Conservation (phyloP, 139 green algal species). For the Micromonas commoda region DNA sequence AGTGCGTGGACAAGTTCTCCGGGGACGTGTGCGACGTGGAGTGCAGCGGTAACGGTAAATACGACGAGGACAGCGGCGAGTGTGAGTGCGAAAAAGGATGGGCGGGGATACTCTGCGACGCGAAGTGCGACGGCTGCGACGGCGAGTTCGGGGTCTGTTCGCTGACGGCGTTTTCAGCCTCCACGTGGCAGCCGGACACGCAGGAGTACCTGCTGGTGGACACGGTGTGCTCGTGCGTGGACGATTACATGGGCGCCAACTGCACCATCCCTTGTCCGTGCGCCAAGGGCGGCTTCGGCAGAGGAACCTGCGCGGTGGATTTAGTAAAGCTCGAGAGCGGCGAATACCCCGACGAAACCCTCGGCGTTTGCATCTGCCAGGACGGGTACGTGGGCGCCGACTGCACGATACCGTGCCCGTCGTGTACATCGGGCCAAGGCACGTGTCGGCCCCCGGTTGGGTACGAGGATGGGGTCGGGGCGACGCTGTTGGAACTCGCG, state of each 20-base stretch:
- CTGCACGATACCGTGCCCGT: constrained; percentile 6
- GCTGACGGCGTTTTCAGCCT: not conserved
- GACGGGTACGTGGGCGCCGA: constrained; percentile 2
- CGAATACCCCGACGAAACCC: not conserved
- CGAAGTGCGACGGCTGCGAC: not conserved
- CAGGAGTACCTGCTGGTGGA: not conserved
- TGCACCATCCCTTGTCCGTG: not conserved
- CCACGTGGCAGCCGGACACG: not conserved
- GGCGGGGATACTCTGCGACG: not conserved
- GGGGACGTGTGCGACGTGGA: not conserved
- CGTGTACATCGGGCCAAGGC: not conserved
- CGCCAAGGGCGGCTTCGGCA: not conserved
- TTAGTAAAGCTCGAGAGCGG: not conserved
- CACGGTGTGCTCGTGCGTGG: not conserved
- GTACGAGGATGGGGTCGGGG: not conserved
- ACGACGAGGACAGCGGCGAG: not conserved
- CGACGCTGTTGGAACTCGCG: not conserved
- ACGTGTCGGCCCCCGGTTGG: not conserved
- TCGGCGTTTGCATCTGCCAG: constrained; percentile 13
- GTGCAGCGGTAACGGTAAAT: not conserved
- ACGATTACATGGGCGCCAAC: not conserved
- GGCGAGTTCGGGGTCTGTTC: not conserved
- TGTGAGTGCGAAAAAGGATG: constrained; percentile 6
- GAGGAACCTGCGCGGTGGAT: not conserved
- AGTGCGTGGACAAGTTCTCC: not conserved